Evolutionary conservation across 805 yeast species (phyloP).

Genomic region (Wickerhamomyces sydowiorum): DNA sequence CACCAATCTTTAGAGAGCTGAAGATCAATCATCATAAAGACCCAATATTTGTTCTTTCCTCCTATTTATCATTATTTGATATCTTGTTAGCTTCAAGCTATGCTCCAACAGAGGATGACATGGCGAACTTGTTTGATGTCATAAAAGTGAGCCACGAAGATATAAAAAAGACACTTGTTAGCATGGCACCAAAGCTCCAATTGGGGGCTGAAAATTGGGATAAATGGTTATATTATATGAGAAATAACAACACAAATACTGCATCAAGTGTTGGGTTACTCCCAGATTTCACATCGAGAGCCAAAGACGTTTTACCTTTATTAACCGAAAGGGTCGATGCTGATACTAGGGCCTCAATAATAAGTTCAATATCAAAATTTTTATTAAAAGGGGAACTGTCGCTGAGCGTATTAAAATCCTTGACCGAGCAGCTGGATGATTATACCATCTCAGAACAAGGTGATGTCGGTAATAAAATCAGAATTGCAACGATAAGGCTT

Average conservation of each 20-base stretch:
- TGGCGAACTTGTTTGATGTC: constrained; percentile 17
- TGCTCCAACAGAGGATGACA: constrained; percentile 1
- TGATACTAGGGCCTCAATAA: constrained; percentile 8
- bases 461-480: constrained; percentile 80
- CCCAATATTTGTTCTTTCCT: constrained; percentile 14
- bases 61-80: constrained; percentile 21
- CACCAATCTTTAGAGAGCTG: constrained; percentile 6
- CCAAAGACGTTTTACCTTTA: constrained; percentile 7
- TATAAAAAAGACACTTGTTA: constrained; percentile 3
- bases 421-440: constrained; percentile 53
- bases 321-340: constrained; percentile 20
- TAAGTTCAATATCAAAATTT: constrained; percentile 13
- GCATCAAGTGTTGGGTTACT: constrained; percentile 31
- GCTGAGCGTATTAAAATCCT: not conserved
- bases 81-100: constrained; percentile 3
- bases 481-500: constrained; percentile 44
- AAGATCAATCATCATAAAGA: constrained; percentile 19
- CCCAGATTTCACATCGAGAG: constrained; percentile 4
- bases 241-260: constrained; percentile 31
- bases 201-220: constrained; percentile 7
- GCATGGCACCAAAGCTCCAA: constrained; percentile 9
- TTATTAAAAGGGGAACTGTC: constrained; percentile 4
- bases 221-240: constrained; percentile 33
- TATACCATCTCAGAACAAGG: constrained; percentile 79
- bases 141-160: constrained; percentile 14